Base-by-base conservation (phyloP, 371 early-diverging fungal species). In the Apophysomyces elegans region DNA sequence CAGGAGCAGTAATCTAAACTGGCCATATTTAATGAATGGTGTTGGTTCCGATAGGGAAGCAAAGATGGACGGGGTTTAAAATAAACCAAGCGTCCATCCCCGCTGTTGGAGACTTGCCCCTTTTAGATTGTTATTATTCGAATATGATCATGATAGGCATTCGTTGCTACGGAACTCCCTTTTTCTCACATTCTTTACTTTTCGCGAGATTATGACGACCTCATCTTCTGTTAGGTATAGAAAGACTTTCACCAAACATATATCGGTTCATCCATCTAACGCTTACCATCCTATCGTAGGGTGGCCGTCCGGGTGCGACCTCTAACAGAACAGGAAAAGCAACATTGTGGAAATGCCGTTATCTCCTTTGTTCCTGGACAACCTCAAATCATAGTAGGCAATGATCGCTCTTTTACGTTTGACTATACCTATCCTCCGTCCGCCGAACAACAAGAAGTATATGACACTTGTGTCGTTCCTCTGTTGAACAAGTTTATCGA, bases 401-500 rank as follows among this genome's bases (percentile, higher is more conserved):
- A 76, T 11, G 80, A 85, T 32, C 77, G 80, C 35, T 78, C 83
- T 3, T 95, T 93, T 73, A 85, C 88, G 56, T 95, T 86, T 66
- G 94, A 96, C 77, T 72, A 87, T 63, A 90, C 89, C 14, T 94
- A 89, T 73, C 86, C 85, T 5, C 76, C 84, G 8, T 82, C 85
- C 16, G 62, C 84, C 3, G 58, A 64, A n/a, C 96, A 96, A 71
- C 54, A 75, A 14, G 64, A 80, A 1, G 79, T 95, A 21, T 93
- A 88, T 75, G 86, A 88, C 13, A 62, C 72, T 0, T 80, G 84
- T 32, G 87, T 90, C 37, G 69, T 69, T 21, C 85, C 86, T 5
- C 70, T 95, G 41, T 79, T 96, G 7, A 83, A 84, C 7, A 84
- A 88, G 60, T 92, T 94, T 66, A 68, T 91, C 39, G 92, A 92